These are phyloP conservation scores for Rhinocladiella similis DNA, from an alignment of 2,329 filamentous ascomycete species.

Conservation along the genomic window DNA sequence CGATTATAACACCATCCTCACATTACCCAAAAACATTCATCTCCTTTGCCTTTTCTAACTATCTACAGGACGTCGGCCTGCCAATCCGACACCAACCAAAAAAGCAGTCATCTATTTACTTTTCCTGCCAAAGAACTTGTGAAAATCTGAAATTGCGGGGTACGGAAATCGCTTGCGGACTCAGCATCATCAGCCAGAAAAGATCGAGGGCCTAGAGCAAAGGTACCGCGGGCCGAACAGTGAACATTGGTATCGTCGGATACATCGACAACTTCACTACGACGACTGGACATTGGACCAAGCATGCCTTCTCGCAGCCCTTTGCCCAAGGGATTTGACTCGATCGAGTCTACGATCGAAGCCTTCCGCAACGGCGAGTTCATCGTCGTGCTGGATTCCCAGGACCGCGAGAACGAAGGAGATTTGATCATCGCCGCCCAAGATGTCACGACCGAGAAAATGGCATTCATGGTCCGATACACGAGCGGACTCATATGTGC, in stretches of 20 bases:
- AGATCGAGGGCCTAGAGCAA: not conserved
- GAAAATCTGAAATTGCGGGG: not conserved
- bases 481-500: slow-evolving; percentile 88
- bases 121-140: not conserved
- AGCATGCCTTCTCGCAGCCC: slow-evolving; percentile 16
- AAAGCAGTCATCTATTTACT: not conserved
- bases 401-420: slow-evolving; percentile 93
- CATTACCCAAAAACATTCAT: not conserved
- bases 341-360: slow-evolving; percentile 33
- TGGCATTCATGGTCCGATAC: slow-evolving; percentile 94
- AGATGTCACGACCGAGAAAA: slow-evolving; percentile 80
- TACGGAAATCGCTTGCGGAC: not conserved
- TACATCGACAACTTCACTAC: too few relatives aligned
- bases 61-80: slow-evolving; percentile 28
- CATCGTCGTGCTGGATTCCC: slow-evolving; percentile 91
- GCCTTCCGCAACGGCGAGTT: slow-evolving; percentile 67
- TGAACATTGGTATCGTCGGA: not conserved
- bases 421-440: slow-evolving; percentile 94
- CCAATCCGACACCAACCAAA: slow-evolving; percentile 19
- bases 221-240: not conserved
- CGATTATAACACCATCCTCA: not conserved
- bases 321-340: slow-evolving; percentile 30
- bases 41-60: slow-evolving; percentile 19
- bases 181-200: not conserved
- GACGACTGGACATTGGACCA: not conserved